phyloP scores from a whole-genome alignment of 2,329 filamentous ascomycete genomes.

The Colletotrichum plurivorum region DNA sequence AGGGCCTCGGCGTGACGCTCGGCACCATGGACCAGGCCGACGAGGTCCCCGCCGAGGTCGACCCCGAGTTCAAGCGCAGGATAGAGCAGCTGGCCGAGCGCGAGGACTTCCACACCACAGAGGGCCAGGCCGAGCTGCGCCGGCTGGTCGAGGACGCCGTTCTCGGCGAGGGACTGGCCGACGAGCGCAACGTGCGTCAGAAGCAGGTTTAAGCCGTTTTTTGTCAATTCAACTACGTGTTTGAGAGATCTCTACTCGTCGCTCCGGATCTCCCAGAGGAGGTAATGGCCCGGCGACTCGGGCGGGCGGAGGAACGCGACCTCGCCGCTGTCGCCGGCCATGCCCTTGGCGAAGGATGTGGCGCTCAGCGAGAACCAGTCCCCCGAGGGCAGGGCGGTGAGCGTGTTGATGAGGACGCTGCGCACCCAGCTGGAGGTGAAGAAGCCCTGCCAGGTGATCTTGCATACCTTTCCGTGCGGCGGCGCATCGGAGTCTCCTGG shows the following conservation, averaged over 20 bases:
- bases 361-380: constrained; percentile 71
- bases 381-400: constrained; percentile 58
- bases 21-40: constrained; percentile 78
- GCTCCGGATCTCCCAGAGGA: constrained; percentile 72
- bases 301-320: constrained; percentile 68
- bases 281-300: constrained; percentile 64
- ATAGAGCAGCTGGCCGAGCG: constrained; percentile 91
- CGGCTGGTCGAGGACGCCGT: constrained; percentile 86
- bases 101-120: constrained; percentile 85
- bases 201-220: constrained; percentile 67
- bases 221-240: neutral
- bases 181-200: constrained; percentile 75
- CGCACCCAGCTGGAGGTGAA: constrained; percentile 68
- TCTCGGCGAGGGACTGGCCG: constrained; percentile 73
- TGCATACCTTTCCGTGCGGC: constrained; percentile 57
- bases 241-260: constrained; percentile 48
- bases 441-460: constrained; percentile 73
- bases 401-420: constrained; percentile 60
- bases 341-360: constrained; percentile 64
- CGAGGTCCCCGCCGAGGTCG: constrained; percentile 74
- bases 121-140: constrained; percentile 84
- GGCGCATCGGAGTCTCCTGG: constrained; percentile 56
- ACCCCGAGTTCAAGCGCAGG: constrained; percentile 85
- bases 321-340: constrained; percentile 62
- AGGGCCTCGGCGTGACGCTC: constrained; percentile 83